Percentiles rank a stretch among this genome's conserved stretches.
Evolutionary conservation across 306 rosid genomes (phyloP).

Genomic region (Inga leiocalycina): DNA sequence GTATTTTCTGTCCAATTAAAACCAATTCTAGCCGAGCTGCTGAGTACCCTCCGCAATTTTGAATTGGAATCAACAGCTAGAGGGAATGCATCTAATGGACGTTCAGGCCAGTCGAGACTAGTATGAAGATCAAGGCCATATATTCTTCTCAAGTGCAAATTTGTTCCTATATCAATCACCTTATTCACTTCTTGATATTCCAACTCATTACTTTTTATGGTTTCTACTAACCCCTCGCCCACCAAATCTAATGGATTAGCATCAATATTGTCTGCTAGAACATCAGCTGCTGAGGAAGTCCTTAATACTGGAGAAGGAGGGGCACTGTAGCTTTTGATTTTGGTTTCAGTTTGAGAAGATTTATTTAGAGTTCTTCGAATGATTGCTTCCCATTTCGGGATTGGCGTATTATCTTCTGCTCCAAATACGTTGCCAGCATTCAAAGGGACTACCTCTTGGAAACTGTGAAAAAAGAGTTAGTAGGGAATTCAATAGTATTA

Average conservation of each 20-base stretch:
- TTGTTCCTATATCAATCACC: conserved; percentile 48
- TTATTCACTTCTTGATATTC: conserved; percentile 46
- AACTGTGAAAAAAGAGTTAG: conserved; percentile 47
- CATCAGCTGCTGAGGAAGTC: conserved; percentile 81
- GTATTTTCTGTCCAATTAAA: conserved; percentile 51
- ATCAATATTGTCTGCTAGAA: conserved; percentile 60
- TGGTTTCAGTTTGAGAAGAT: conserved; percentile 64
- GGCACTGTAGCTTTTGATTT: conserved; percentile 79
- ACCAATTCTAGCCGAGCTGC: conserved; percentile 83
- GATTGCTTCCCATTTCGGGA: conserved; percentile 90
- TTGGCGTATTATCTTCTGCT: conserved; percentile 83
- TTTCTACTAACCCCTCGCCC: conserved; percentile 41
- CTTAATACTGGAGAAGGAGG: conserved; percentile 88
- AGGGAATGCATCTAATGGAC: conserved; percentile 73
- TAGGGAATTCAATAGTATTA: conserved; percentile 7
- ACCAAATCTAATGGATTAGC: conserved; percentile 53
- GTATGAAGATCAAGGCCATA: conserved; percentile 60
- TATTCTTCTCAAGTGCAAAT: conserved; percentile 59
- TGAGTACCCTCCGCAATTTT: conserved; percentile 76
- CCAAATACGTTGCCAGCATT: conserved; percentile 94
- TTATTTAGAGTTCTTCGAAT: conserved; percentile 80
- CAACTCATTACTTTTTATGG: conserved; percentile 35
- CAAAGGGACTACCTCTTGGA: conserved; percentile 96
- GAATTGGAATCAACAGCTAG: conserved; percentile 65
- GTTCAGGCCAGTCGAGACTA: conserved; percentile 88